Percentiles rank a stretch among this genome's conserved stretches.
phyloP scores from a whole-genome alignment of 768 basidiomycete species.

The Neoboletus subvelutipes region DNA sequence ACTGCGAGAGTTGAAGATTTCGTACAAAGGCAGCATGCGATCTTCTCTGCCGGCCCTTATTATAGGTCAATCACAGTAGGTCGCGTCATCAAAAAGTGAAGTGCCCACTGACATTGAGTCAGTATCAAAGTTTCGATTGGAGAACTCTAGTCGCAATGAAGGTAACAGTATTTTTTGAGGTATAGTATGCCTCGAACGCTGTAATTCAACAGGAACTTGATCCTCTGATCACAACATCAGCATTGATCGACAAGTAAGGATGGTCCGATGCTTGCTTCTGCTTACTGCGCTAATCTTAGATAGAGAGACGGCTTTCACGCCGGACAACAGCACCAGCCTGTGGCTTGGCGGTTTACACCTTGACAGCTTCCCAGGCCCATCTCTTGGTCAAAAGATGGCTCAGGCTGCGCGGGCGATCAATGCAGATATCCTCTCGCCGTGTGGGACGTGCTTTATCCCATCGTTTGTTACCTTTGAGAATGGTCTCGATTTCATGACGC shows the following conservation, averaged over 20 bases:
- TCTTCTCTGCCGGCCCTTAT: slow-evolving; percentile 62
- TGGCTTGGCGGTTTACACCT: slow-evolving; percentile 73
- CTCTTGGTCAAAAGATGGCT: slow-evolving; percentile 56
- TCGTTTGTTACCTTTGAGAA: slow-evolving; percentile 42
- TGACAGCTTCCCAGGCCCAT: slow-evolving; percentile 60
- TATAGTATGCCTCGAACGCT: neutral
- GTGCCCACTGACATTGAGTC: neutral
- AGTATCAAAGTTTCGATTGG: slow-evolving; percentile 88
- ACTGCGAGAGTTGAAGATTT: slow-evolving; percentile 60
- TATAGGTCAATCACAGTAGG: slow-evolving; percentile 61
- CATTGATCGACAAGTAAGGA: slow-evolving; percentile 63
- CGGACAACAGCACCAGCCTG: slow-evolving; percentile 48
- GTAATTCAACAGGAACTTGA: slow-evolving; percentile 47
- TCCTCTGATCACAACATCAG: slow-evolving; percentile 54
- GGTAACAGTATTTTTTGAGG: slow-evolving; percentile 29
- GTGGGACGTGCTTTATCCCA: slow-evolving; percentile 42
- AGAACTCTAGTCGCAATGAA: slow-evolving; percentile 72
- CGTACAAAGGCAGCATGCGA: slow-evolving; percentile 57
- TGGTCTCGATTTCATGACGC: slow-evolving; percentile 60
- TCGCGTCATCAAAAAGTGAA: neutral
- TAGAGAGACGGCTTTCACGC: slow-evolving; percentile 42
- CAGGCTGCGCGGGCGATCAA: slow-evolving; percentile 65
- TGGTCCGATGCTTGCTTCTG: neutral
- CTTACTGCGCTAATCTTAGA: neutral
- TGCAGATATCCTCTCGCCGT: slow-evolving; percentile 66